Evolutionary conservation across 1,284 basidiomycete species (phyloP), one percentile per base, ranked within the genome.

Genomic region (Trichosporon coremiiforme): DNA sequence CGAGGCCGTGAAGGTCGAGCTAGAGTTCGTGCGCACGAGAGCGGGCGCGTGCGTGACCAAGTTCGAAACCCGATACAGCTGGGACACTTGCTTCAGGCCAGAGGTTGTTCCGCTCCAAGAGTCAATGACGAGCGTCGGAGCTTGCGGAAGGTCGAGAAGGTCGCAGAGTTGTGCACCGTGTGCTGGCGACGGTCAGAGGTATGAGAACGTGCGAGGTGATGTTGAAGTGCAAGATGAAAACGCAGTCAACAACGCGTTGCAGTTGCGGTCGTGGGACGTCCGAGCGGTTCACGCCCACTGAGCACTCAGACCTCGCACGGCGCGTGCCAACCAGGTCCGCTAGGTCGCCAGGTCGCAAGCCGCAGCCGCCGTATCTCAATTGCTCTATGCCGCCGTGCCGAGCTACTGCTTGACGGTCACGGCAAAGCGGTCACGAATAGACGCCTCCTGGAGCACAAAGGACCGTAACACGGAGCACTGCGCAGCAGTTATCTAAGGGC

Each of bases 401-500:
- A 15, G 17, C 8, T 45, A 45, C 41, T 15, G 41, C 41, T 45
- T 45, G 9, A 10, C 36, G 13, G 36, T 2, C 41, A 45, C 41
- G 41, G 41, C 41, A 17, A 17, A n/a, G 41, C 15, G 6, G 15
- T 17, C 41, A n/a, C 41, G 17, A 53, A 17, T 4, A 8, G 50
- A 22, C 50, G 50, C 50, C 50, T 25, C 50, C 25, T 2, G 47
- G 50, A 9, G 50, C n/a, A 25, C 20, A 25, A 7, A 22, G 50
- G 20, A 25, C 50, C 9, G 50, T 53, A 9, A 25, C 50, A 22
- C 22, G 20, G 25, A 53, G 20, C 50, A 4, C 20, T 53, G 15
- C 50, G 50, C 50, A 53, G 50, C 50, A 53, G 50, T 22, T 53
- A 53, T 53, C 50, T 53, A 53, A 17, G 50, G 50, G 22, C 50